Evolutionary conservation across 352 stramenopile species (phyloP).

Genomic region (Phytophthora pinifolia): DNA sequence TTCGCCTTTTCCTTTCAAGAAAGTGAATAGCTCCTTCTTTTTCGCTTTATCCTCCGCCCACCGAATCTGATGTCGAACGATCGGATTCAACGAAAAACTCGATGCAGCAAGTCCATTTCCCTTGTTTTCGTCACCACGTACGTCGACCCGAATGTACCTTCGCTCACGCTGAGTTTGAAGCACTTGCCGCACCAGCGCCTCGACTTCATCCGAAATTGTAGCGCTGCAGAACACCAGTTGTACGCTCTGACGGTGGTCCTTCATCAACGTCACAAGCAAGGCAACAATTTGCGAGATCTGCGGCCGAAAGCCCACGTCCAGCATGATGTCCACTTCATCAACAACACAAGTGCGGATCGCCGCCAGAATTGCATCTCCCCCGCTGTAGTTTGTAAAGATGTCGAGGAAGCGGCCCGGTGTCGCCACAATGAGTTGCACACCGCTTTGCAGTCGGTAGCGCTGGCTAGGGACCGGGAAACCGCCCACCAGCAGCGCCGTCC

Average conservation of each 20-base stretch:
- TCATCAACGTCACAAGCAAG: conserved; percentile 21
- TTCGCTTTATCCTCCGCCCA: conserved; percentile 66
- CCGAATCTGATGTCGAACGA: conserved; percentile 36
- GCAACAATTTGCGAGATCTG: conserved; percentile 53
- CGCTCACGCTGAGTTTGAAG: conserved; percentile 16
- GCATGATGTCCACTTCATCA: conserved; percentile 80
- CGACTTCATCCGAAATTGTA: conserved; percentile 47
- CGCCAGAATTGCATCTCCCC: conserved; percentile 21
- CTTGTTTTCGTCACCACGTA: conserved; percentile 18
- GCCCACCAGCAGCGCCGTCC: conserved; percentile 64
- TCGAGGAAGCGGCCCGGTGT: conserved; percentile 69
- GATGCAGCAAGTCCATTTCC: neutral
- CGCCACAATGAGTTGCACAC: conserved; percentile 65
- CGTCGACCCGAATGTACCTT: conserved; percentile 36
- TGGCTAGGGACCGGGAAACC: conserved; percentile 66
- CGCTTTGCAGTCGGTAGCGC: conserved; percentile 55
- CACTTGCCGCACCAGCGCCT: conserved; percentile 40
- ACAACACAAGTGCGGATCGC: conserved; percentile 44
- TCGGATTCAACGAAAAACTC: conserved; percentile 30
- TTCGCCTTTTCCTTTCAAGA: conserved; percentile 31
- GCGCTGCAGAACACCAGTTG: conserved; percentile 69
- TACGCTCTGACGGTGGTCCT: conserved; percentile 1
- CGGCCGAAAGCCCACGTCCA: conserved; percentile 55
- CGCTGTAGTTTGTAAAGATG: conserved; percentile 41
- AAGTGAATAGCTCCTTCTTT: conserved; percentile 55